Base-by-base conservation (phyloP, 148 eudicot species). In the Salicornia ramosissima region DNA sequence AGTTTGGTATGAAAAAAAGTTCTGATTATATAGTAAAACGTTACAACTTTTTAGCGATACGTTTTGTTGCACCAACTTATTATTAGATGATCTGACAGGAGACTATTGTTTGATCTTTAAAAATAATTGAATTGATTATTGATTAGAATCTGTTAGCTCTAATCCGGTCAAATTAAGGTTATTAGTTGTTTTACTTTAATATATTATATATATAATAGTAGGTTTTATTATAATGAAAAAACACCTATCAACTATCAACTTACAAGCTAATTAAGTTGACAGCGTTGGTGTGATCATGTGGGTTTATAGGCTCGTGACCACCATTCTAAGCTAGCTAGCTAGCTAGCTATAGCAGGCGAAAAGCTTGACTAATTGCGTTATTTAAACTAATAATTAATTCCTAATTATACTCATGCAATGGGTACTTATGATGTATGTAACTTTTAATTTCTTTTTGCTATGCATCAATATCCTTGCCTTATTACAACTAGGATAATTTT, bases 81-180 rank as follows among this genome's bases (percentile, higher is more conserved):
- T n/a, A n/a, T n/a, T n/a, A n/a, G n/a, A n/a, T n/a, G n/a, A n/a
- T n/a, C n/a, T n/a, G n/a, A n/a, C n/a, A n/a, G n/a, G n/a, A n/a
- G n/a, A n/a, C n/a, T n/a, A n/a, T n/a, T n/a, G n/a, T n/a, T n/a
- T n/a, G n/a, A n/a, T n/a, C n/a, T n/a, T n/a, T n/a, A n/a, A n/a
- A n/a, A n/a, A n/a, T n/a, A n/a, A n/a, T n/a, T n/a, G n/a, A n/a
- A 56, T 45, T 30, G 8, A 3, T 36, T 4, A 36, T 36, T 36
- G 10, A 51, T 65, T 64, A 12, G 39, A 15, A 45, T 22, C 22
- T 8, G 11, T 5, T 33, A 61, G 5, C 18, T 49, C 19, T 49
- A 19, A 64, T 24, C 40, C 68, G 55, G 68, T 75, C 73, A 51
- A 75, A 68, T 68, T 75, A 68, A 75, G 77, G 62, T 59, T 50